Evolutionary conservation across 2,329 filamentous ascomycete species (phyloP).

Genomic region (Emergomyces africanus): DNA sequence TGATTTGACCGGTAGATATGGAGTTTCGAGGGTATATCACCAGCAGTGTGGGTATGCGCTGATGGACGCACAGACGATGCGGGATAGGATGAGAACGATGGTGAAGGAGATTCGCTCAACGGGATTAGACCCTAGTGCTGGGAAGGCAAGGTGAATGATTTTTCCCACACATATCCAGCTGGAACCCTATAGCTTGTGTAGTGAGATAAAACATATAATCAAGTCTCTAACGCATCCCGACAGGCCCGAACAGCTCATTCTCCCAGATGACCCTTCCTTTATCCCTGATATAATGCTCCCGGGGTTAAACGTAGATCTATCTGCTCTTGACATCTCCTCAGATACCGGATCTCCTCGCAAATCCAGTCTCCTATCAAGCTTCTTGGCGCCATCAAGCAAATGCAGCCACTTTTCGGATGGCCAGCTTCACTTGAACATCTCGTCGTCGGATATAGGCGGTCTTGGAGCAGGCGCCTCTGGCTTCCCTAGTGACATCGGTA

Average conservation of each 20-base stretch:
- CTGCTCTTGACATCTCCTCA: conserved; percentile 27
- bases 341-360: conserved; percentile 21
- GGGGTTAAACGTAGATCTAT: conserved; percentile 43
- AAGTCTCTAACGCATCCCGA: neutral
- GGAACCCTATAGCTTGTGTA: neutral
- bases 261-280: conserved; percentile 75
- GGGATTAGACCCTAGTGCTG: conserved; percentile 56
- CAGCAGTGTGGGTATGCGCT: conserved; percentile 84
- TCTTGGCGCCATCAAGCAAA: conserved; percentile 20
- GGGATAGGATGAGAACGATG: conserved; percentile 58
- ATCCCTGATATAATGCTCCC: conserved; percentile 52
- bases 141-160: conserved; percentile 52
- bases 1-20: conserved; percentile 41
- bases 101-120: conserved; percentile 45
- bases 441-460: conserved; percentile 35
- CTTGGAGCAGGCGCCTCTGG: conserved; percentile 27
- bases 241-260: conserved; percentile 62
- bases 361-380: conserved; percentile 23
- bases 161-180: neutral
- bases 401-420: conserved; percentile 11
- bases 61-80: conserved; percentile 61
- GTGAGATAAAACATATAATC: neutral
- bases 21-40: conserved; percentile 69
- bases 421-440: conserved; percentile 34
- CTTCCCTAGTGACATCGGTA: conserved; percentile 30